A percentile compares a stretch with the other conserved stretches of the same genome.
Conservation (phyloP, 306 rosid genomes). For the Cercis canadensis region DNA sequence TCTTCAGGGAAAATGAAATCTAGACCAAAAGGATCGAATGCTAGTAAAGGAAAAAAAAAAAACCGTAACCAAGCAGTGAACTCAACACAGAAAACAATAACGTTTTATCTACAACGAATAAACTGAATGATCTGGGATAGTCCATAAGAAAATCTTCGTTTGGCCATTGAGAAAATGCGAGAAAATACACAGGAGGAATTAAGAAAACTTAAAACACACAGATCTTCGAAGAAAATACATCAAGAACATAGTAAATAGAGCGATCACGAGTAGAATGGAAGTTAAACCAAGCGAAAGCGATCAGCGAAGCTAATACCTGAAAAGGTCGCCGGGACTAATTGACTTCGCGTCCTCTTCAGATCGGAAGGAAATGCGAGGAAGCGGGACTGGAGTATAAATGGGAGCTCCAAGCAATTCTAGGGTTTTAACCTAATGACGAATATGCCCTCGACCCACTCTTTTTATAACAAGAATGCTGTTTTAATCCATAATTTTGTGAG, state of each 20-base stretch:
- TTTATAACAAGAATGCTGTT: no score
- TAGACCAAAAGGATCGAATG: not conserved
- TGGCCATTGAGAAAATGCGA: no score
- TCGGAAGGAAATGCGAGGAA: not conserved
- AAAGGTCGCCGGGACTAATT: conserved; percentile 35
- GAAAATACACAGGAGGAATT: no score
- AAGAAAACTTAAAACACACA: not conserved
- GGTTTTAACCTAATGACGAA: conserved; percentile 35
- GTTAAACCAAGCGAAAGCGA: not conserved
- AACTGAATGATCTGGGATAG: no score
- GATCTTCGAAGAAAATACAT: not conserved
- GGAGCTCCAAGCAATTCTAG: conserved; percentile 27
- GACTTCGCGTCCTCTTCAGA: not conserved
- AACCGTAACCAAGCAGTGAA: no score
- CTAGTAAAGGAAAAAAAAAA: not conserved
- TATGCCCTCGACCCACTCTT: conserved; percentile 19
- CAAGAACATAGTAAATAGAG: not conserved
- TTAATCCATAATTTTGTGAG: no score
- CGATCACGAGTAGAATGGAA: not conserved
- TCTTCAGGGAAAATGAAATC: not conserved
- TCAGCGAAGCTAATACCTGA: conserved; percentile 41
- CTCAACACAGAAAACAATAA: no score
- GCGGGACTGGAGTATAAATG: conserved; percentile 23
- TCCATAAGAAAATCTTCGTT: no score
- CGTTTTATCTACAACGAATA: no score